phyloP scores from a whole-genome alignment of 2,329 filamentous ascomycete genomes.

The Penicillium sp. region DNA sequence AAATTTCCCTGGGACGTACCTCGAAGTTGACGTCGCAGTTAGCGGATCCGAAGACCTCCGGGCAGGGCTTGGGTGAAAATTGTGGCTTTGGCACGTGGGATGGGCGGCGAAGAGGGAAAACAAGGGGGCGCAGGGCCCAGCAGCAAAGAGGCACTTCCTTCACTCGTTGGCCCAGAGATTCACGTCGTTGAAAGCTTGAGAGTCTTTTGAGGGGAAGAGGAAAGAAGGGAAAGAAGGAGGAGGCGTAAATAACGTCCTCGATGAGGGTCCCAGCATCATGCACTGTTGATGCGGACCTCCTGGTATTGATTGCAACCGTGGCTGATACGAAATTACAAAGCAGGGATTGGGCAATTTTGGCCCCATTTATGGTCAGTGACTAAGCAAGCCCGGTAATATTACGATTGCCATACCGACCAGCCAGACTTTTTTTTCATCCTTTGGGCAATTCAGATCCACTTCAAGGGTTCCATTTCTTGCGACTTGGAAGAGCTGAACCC shows the following conservation, averaged over 20 bases:
- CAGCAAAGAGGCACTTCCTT: neutral
- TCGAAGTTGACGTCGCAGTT: conserved; percentile 11
- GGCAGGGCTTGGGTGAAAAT: conserved; percentile 13
- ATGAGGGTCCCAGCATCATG: conserved; percentile 10
- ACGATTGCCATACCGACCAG: neutral
- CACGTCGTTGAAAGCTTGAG: neutral
- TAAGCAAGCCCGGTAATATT: neutral
- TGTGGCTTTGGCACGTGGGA: conserved; percentile 29
- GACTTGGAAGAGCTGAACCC: neutral
- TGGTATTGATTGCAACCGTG: conserved; percentile 12
- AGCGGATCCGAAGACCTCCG: conserved; percentile 26
- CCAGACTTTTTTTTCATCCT: conserved; percentile 5
- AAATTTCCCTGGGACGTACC: conserved; percentile 17
- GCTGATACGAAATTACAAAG: conserved; percentile 3
- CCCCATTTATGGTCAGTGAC: neutral
- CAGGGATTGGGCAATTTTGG: neutral
- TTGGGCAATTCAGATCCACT: neutral
- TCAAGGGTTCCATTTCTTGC: neutral
- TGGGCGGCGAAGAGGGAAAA: conserved; percentile 4
- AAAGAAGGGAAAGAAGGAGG: conserved; percentile 4
- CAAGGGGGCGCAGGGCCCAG: conserved; percentile 5
- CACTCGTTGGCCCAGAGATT: neutral
- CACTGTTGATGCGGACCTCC: conserved; percentile 12
- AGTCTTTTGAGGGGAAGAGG: neutral
- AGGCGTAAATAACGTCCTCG: conserved; percentile 3